These are phyloP conservation scores for Aureobasidium sp. DNA, from an alignment of 2,329 filamentous ascomycete species.

Conservation along the genomic window DNA sequence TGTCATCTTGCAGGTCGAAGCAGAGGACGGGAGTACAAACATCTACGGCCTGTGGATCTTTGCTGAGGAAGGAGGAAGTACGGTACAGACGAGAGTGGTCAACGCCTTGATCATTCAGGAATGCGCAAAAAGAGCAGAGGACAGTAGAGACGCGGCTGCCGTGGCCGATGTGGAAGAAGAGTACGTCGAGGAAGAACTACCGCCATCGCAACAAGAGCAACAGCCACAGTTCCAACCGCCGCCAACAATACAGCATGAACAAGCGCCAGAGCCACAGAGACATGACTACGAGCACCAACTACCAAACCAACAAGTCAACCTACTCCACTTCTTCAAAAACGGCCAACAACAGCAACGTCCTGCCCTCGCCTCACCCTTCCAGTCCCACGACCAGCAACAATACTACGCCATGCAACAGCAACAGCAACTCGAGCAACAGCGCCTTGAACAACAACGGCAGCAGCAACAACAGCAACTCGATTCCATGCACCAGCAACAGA, in stretches of 20 bases:
- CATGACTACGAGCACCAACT: constrained; percentile 13
- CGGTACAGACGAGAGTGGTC: constrained; percentile 40
- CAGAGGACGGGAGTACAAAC: constrained; percentile 24
- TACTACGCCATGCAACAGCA: not conserved
- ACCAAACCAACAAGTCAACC: constrained; percentile 17
- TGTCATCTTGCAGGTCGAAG: constrained; percentile 47
- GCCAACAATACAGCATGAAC: constrained; percentile 10
- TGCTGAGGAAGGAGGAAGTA: constrained; percentile 48
- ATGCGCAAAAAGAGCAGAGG: constrained; percentile 44
- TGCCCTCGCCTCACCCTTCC: not conserved
- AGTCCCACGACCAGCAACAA: not conserved
- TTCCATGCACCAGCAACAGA: not conserved
- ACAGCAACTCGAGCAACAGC: not conserved
- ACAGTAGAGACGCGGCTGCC: constrained; percentile 37
- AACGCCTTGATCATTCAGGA: constrained; percentile 47
- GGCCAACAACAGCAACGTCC: not conserved
- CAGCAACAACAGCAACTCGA: not conserved
- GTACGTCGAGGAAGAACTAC: constrained; percentile 15
- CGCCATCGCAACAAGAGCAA: not conserved
- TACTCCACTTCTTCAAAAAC: constrained; percentile 24
- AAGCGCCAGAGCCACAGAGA: constrained; percentile 10
- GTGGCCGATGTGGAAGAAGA: constrained; percentile 23
- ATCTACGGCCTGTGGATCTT: constrained; percentile 59
- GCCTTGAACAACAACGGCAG: not conserved
- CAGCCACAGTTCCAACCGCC: constrained; percentile 17